Percentiles rank a stretch among this genome's conserved stretches.
Evolutionary conservation across 495 filamentous ascomycete species (phyloP).

Genomic region (Astrothelium subdiscretum): DNA sequence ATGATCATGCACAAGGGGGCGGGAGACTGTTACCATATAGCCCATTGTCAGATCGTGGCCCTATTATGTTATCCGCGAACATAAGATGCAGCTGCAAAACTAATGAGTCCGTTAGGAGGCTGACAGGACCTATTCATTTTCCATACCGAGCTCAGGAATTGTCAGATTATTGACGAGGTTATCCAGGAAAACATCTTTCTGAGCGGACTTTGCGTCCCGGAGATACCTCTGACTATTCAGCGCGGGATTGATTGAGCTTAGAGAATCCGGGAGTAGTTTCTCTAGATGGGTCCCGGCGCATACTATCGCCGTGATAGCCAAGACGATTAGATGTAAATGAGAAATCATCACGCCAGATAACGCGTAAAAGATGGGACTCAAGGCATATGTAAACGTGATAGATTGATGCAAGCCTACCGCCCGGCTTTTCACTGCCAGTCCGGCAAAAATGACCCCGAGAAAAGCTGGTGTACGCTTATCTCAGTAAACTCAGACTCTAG

Average conservation of each 20-base stretch:
- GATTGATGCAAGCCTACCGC: background rate
- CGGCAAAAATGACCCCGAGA: background rate
- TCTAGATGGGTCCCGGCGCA: background rate
- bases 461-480: too few relatives aligned
- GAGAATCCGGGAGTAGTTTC: background rate
- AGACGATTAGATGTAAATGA: background rate
- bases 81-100: conserved; percentile 33
- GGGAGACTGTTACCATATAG: conserved; percentile 19
- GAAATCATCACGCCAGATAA: background rate
- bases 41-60: conserved; percentile 30
- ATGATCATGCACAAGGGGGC: background rate
- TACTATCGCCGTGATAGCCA: background rate
- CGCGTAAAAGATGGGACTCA: background rate
- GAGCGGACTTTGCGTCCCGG: background rate
- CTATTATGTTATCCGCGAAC: conserved; percentile 34
- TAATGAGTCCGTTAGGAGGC: background rate
- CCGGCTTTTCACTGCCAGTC: background rate
- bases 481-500: too few relatives aligned
- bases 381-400: background rate
- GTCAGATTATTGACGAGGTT: conserved; percentile 5
- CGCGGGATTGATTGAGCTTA: background rate
- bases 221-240: background rate
- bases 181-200: conserved; percentile 5
- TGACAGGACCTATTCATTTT: background rate
- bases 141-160: conserved; percentile 19